Evolutionary conservation across 208 protist genomes (phyloP).

Genomic region (Phytomonas sp.): DNA sequence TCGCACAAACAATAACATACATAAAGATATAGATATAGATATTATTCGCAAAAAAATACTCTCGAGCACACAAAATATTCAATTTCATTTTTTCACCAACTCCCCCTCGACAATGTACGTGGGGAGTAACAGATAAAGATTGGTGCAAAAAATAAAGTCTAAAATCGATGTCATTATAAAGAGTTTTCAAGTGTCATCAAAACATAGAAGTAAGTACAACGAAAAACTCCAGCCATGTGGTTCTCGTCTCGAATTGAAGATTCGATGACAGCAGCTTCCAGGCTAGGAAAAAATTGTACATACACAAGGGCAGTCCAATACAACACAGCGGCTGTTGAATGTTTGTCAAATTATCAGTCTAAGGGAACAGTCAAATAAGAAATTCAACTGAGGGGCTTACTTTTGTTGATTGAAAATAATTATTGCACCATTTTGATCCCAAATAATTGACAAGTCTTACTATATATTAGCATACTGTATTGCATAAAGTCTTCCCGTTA

Average conservation of each 20-base stretch:
- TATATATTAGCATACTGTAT: background rate
- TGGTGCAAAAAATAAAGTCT: background rate
- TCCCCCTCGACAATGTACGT: background rate
- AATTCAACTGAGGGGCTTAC: background rate
- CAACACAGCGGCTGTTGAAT: background rate
- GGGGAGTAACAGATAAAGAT: background rate
- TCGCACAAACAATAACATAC: background rate
- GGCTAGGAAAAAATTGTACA: background rate
- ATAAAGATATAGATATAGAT: constrained; percentile 2
- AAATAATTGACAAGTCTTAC: background rate
- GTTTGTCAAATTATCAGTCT: background rate
- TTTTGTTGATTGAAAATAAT: background rate
- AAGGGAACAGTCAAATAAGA: background rate
- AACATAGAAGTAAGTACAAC: background rate
- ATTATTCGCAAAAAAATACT: constrained; percentile 3
- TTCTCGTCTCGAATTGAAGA: background rate
- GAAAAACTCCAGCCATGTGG: background rate
- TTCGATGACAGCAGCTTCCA: background rate
- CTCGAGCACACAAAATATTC: background rate
- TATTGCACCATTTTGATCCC: background rate
- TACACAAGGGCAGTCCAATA: background rate
- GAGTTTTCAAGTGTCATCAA: background rate
- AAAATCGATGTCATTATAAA: background rate
- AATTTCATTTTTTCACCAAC: background rate
- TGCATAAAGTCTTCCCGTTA: constrained; percentile 1